Evolutionary conservation across 352 stramenopile species (phyloP).

Genomic region (Peronospora farinosa): DNA sequence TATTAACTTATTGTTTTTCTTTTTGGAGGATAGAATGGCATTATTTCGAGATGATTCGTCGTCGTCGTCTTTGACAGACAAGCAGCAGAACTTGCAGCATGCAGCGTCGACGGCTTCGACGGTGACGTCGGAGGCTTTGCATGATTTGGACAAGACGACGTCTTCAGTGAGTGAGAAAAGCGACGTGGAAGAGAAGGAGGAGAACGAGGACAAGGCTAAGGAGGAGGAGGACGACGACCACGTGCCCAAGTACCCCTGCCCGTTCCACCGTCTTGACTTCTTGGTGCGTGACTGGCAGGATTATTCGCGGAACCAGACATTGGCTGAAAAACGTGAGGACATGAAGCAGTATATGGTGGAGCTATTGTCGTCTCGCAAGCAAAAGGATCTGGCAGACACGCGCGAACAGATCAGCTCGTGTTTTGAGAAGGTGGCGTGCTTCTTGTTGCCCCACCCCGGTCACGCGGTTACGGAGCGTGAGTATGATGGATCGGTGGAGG

Average conservation of each 20-base stretch:
- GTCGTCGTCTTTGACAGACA: constrained; percentile 16
- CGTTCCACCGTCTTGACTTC: constrained; percentile 98
- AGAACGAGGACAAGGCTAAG: constrained; percentile 26
- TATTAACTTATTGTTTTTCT: not conserved
- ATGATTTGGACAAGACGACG: constrained; percentile 35
- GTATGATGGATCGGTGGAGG: constrained; percentile 92
- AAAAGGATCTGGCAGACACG: constrained; percentile 91
- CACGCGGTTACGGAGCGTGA: constrained; percentile 95
- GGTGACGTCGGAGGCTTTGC: constrained; percentile 8
- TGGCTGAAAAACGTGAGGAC: constrained; percentile 86
- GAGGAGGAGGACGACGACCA: constrained; percentile 27
- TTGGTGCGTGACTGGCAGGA: constrained; percentile 98
- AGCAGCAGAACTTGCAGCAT: constrained; percentile 21
- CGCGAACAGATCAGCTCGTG: constrained; percentile 95
- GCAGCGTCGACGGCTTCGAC: constrained; percentile 15
- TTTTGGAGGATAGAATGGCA: constrained; percentile 45
- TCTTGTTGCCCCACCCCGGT: constrained; percentile 94
- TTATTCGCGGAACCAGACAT: constrained; percentile 88
- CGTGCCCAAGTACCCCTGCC: constrained; percentile 33
- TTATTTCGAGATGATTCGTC: constrained; percentile 45
- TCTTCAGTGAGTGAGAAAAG: constrained; percentile 33
- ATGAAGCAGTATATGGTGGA: constrained; percentile 93
- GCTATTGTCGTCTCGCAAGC: constrained; percentile 88
- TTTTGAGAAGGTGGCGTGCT: constrained; percentile 94
- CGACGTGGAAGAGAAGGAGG: constrained; percentile 15